These are phyloP conservation scores for Corynascus novoguineensis DNA, from an alignment of 495 filamentous ascomycete species.

Conservation along the genomic window DNA sequence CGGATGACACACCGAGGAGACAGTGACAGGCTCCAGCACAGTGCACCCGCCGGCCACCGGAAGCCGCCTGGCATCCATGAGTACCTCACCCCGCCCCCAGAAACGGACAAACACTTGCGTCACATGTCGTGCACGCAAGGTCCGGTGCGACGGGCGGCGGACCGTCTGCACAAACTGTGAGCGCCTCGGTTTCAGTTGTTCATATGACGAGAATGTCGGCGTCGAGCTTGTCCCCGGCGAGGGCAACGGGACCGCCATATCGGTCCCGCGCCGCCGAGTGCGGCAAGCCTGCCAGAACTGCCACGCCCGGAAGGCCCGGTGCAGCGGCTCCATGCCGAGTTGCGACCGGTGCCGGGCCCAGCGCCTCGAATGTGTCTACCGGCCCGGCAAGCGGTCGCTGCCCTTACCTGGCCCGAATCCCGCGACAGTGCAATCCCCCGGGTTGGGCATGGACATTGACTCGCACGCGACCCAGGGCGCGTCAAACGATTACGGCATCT, in stretches of 20 bases:
- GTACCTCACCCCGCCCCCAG: conserved; percentile 27
- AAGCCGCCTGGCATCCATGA: conserved; percentile 16
- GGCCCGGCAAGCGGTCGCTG: conserved; percentile 40
- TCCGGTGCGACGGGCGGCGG: conserved; percentile 45
- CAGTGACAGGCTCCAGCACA: background rate
- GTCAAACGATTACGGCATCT: conserved; percentile 17
- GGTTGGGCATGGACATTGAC: conserved; percentile 12
- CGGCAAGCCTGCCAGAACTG: conserved; percentile 46
- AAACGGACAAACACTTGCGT: conserved; percentile 37
- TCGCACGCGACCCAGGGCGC: conserved; percentile 4
- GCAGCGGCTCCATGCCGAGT: conserved; percentile 43
- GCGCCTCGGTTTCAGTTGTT: conserved; percentile 44
- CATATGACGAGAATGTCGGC: conserved; percentile 38
- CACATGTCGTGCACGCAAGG: conserved; percentile 46
- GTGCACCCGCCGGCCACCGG: background rate
- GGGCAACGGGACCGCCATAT: conserved; percentile 25
- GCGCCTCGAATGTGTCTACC: conserved; percentile 46
- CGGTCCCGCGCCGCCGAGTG: conserved; percentile 43
- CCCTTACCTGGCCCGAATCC: conserved; percentile 5
- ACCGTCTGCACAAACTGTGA: conserved; percentile 45
- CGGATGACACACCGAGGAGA: conserved; percentile 4
- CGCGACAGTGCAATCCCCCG: conserved; percentile 1
- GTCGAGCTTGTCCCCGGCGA: conserved; percentile 29
- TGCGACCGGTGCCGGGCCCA: conserved; percentile 45
- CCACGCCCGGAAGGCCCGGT: conserved; percentile 45